Conservation (phyloP, 805 yeast species). For the Schwanniomyces sp. region DNA sequence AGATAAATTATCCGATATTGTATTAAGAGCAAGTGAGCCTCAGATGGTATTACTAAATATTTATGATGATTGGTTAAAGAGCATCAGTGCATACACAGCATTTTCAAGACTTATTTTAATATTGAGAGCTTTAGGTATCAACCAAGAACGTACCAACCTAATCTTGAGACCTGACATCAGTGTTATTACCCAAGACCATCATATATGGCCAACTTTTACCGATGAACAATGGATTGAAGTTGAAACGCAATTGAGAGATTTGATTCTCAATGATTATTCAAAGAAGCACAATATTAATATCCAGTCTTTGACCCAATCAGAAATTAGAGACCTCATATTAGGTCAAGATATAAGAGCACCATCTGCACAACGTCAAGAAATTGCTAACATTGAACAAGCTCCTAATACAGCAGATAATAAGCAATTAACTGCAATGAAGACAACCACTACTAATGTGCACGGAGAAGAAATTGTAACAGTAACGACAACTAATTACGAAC, state of each 20-base stretch:
- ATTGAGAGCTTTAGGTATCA: constrained; percentile 78
- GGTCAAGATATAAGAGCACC: constrained; percentile 95
- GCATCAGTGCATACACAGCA: constrained; percentile 87
- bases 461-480: constrained; percentile 96
- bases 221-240: constrained; percentile 92
- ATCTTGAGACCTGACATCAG: constrained; percentile 75
- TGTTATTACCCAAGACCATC: constrained; percentile 70
- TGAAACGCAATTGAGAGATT: constrained; percentile 83
- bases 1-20: constrained; percentile 75
- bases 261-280: constrained; percentile 83
- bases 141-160: constrained; percentile 72
- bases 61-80: constrained; percentile 91
- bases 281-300: constrained; percentile 83
- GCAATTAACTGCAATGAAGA: constrained; percentile 73
- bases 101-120: constrained; percentile 83
- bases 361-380: constrained; percentile 79
- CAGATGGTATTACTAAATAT: constrained; percentile 88
- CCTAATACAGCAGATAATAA: constrained; percentile 42
- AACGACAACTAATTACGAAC: constrained; percentile 87
- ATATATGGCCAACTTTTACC: constrained; percentile 88
- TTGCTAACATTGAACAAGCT: constrained; percentile 66
- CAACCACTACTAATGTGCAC: constrained; percentile 84
- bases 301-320: constrained; percentile 86
- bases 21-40: constrained; percentile 85
- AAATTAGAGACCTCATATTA: constrained; percentile 87